These are phyloP conservation scores for Saksenaea oblongispora DNA, from an alignment of 371 early-diverging fungal species.

Conservation along the genomic window DNA sequence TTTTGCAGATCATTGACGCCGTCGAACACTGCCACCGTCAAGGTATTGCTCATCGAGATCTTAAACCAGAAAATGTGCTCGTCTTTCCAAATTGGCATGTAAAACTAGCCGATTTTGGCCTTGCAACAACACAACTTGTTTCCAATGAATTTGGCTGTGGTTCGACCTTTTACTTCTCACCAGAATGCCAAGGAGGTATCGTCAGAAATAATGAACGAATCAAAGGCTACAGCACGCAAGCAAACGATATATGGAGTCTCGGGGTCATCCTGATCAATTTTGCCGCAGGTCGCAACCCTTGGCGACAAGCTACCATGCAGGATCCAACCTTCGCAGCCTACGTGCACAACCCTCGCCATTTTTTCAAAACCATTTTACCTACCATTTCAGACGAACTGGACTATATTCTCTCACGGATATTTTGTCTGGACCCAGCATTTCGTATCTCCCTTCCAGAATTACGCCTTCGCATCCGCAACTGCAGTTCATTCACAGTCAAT, in stretches of 20 bases:
- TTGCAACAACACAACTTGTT: slow-evolving; percentile 67
- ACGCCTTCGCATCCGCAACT: slow-evolving; percentile 53
- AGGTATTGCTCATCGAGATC: slow-evolving; percentile 85
- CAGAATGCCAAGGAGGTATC: slow-evolving; percentile 80
- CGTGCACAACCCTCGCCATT: slow-evolving; percentile 56
- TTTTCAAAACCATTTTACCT: slow-evolving; percentile 65
- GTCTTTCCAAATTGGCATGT: slow-evolving; percentile 47
- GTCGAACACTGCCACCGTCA: slow-evolving; percentile 78
- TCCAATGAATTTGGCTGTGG: slow-evolving; percentile 81
- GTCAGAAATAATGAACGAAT: slow-evolving; percentile 36
- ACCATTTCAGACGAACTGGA: slow-evolving; percentile 71
- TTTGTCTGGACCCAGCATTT: slow-evolving; percentile 68
- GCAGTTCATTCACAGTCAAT: slow-evolving; percentile 51
- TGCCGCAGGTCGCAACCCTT: slow-evolving; percentile 77
- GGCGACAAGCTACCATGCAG: slow-evolving; percentile 72
- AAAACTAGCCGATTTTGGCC: slow-evolving; percentile 81
- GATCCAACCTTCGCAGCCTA: slow-evolving; percentile 76
- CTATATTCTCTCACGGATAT: slow-evolving; percentile 69
- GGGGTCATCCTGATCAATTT: slow-evolving; percentile 84
- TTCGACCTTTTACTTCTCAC: slow-evolving; percentile 91
- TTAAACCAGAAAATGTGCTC: slow-evolving; percentile 93
- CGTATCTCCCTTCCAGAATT: slow-evolving; percentile 75
- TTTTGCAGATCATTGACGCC: slow-evolving; percentile 82
- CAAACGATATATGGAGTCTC: slow-evolving; percentile 84
- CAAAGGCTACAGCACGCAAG: slow-evolving; percentile 66